A percentile compares a stretch with the other conserved stretches of the same genome.
These are phyloP conservation scores for Phialophora macrospora DNA, from an alignment of 2,329 filamentous ascomycete genomes.

Conservation along the genomic window DNA sequence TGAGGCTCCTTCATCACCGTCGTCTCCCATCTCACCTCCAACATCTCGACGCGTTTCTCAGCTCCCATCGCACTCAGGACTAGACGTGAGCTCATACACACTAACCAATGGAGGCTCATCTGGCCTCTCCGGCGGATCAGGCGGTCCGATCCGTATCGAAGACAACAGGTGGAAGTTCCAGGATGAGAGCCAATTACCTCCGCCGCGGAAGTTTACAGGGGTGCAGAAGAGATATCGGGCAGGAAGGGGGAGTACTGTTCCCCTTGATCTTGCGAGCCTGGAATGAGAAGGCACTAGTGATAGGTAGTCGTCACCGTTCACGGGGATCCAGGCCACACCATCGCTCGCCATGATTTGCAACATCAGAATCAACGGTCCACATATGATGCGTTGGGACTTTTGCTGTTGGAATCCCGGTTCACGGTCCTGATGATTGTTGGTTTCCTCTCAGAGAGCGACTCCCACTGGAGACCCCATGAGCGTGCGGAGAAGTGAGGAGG, in stretches of 20 bases:
- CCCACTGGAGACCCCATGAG: background rate
- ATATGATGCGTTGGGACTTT: background rate
- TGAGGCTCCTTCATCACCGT: constrained; percentile 50
- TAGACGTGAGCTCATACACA: constrained; percentile 79
- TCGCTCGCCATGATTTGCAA: background rate
- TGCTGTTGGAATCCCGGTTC: background rate
- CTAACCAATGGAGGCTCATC: constrained; percentile 63
- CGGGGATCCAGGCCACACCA: background rate
- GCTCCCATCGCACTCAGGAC: constrained; percentile 60
- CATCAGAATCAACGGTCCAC: background rate
- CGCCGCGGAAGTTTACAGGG: constrained; percentile 79
- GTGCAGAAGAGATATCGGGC: constrained; percentile 80
- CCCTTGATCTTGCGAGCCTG: constrained; percentile 69
- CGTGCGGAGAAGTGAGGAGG: background rate
- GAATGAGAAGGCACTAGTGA: constrained; percentile 17
- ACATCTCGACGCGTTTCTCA: constrained; percentile 52
- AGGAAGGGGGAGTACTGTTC: constrained; percentile 90
- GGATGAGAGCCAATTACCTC: constrained; percentile 78
- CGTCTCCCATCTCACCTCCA: constrained; percentile 48
- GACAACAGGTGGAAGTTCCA: constrained; percentile 88
- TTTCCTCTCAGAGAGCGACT: background rate
- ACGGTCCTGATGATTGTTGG: background rate
- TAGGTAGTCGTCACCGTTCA: background rate
- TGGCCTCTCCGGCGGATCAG: constrained; percentile 28
- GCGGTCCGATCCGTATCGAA: constrained; percentile 57